A percentile compares a stretch with the other conserved stretches of the same genome.
These are phyloP conservation scores for Verticillium nubilum DNA, from an alignment of 2,329 filamentous ascomycete genomes.

Conservation along the genomic window DNA sequence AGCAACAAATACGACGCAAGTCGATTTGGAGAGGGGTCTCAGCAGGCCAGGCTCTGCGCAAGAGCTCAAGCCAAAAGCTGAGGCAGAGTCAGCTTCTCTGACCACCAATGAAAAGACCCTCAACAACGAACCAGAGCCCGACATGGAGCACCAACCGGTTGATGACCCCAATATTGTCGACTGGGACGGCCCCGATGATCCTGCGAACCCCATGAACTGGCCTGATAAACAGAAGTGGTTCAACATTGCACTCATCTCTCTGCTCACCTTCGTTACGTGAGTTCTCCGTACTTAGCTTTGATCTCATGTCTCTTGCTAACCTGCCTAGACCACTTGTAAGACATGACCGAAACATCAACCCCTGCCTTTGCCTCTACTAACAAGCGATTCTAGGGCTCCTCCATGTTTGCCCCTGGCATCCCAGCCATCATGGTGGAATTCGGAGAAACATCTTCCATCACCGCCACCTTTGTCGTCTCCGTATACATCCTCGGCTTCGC, in stretches of 20 bases:
- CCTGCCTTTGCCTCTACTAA: background rate
- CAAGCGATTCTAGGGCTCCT: slow-evolving; percentile 15
- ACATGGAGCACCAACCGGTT: background rate
- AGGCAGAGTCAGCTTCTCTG: background rate
- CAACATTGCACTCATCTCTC: slow-evolving; percentile 25
- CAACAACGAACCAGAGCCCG: background rate
- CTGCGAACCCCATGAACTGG: slow-evolving; percentile 66
- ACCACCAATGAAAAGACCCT: background rate
- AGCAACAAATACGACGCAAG: background rate
- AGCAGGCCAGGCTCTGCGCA: background rate
- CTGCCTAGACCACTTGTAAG: slow-evolving; percentile 10
- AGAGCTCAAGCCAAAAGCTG: background rate
- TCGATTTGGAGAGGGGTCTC: background rate
- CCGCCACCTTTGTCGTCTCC: slow-evolving; percentile 51
- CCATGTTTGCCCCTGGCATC: slow-evolving; percentile 54
- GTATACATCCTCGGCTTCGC: slow-evolving; percentile 50
- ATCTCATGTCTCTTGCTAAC: slow-evolving; percentile 6
- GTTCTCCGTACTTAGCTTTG: background rate
- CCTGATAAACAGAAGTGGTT: slow-evolving; percentile 36
- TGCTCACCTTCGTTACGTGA: slow-evolving; percentile 13
- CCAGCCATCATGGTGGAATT: slow-evolving; percentile 52
- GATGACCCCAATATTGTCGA: slow-evolving; percentile 37
- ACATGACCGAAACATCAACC: too few relatives aligned
- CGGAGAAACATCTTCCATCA: slow-evolving; percentile 31
- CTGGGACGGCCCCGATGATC: slow-evolving; percentile 54